Evolutionary conservation across 2,329 filamentous ascomycete species (phyloP), one percentile per base, ranked within the genome.

Genomic region (Fusarium nelsonii): DNA sequence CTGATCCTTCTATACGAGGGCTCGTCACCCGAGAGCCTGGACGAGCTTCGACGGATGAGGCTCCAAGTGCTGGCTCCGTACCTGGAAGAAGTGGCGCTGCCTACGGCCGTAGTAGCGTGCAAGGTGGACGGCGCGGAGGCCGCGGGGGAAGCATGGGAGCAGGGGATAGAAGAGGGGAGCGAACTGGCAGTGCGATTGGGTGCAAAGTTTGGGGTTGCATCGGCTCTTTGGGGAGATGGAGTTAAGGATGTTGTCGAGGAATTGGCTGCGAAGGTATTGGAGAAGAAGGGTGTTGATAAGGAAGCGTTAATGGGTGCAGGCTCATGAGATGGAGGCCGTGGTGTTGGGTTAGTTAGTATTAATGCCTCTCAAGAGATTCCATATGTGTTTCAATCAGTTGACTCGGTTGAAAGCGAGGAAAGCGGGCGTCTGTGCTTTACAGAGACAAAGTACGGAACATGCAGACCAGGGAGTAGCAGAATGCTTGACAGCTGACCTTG

Each of bases 231-330:
- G 55, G 69, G 69, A 16, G 66, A 72, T 18, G 69, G 69, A 11
- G 63, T 72, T 11, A 65, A 65, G 44, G 69, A 71, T 53, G 63
- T 44, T 5, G 63, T 70, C 37, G 69, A 71, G 50, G 69, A 71
- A 56, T 39, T 71, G 56, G 56, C 63, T 41, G 57, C 58, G 15
- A 58, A 30, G 43, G 66, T 68, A 20, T 37, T 71, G 36, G 58
- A 62, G 54, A 45, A 36, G 30, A 58, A 58, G 41, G 69, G 65
- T 16, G 41, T 61, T 36, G 45, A 28, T 20, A 58, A 61, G 40
- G 32, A 50, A 26, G 40, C 16, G 36, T 33, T 65, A 26, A 53
- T 43, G 48, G 65, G 52, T 18, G 49, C 28, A 26, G 43, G 34
- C 16, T 48, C 32, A n/a, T 49, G 53, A 30, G n/a, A 50, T 18